These are phyloP conservation scores for Vicia sativa DNA, from an alignment of 306 rosid genomes.

Conservation along the genomic window DNA sequence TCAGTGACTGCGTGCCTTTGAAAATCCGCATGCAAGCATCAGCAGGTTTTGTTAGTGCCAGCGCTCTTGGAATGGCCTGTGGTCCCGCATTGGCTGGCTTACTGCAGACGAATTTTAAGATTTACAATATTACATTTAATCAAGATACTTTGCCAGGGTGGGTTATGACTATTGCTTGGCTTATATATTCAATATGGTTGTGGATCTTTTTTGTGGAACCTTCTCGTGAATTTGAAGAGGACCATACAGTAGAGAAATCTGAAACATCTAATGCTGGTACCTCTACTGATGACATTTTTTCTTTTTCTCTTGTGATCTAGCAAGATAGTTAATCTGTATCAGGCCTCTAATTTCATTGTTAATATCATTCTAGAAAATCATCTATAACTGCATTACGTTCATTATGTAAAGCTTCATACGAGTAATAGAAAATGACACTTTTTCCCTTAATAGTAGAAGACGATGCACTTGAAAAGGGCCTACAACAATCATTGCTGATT, in stretches of 20 bases:
- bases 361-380: constrained; percentile 13
- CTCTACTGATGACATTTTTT: constrained; percentile 5
- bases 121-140: constrained; percentile 83
- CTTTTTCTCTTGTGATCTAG: constrained; percentile 17
- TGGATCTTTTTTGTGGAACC: constrained; percentile 89
- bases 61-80: constrained; percentile 99
- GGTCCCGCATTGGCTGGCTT: constrained; percentile 98
- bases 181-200: constrained; percentile 77
- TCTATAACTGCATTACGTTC: neutral
- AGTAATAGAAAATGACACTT: constrained; percentile 45
- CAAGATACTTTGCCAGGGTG: constrained; percentile 92
- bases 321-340: constrained; percentile 13
- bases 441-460: constrained; percentile 39
- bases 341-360: constrained; percentile 25
- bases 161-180: constrained; percentile 95
- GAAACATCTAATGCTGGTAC: constrained; percentile 64
- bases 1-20: constrained; percentile 93
- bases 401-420: constrained; percentile 33
- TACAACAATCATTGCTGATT: constrained; percentile 68
- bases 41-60: constrained; percentile 97
- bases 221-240: constrained; percentile 56
- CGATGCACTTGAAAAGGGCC: constrained; percentile 69
- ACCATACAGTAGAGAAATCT: constrained; percentile 6
- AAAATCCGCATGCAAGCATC: constrained; percentile 95
- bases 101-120: constrained; percentile 78